Base-by-base conservation (phyloP, 2,329 filamentous ascomycete species). In the Intubia oerlemansii region DNA sequence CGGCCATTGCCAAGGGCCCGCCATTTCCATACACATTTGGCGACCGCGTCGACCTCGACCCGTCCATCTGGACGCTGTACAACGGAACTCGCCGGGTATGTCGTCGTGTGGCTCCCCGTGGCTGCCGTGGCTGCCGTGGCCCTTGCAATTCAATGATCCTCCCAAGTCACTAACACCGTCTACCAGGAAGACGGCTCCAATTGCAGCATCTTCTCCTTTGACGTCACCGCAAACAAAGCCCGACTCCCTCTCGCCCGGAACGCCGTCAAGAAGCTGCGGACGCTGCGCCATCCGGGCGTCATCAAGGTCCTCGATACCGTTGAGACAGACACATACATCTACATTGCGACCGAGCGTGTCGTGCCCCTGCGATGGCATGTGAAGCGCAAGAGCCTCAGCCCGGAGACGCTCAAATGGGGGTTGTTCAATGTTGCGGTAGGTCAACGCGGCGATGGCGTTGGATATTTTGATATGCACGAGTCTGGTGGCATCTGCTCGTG, bases 131-230 rank as follows among this genome's bases (percentile, higher is more conserved):
- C n/a, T n/a, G n/a, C n/a, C n/a, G n/a, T n/a, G n/a, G n/a, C n/a
- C n/a, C n/a, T n/a, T n/a, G n/a, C n/a, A n/a, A n/a, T n/a, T n/a
- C n/a, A n/a, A n/a, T n/a, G n/a, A n/a, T n/a, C n/a, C n/a, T n/a
- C n/a, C n/a, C n/a, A n/a, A n/a, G 8, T 11, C 16, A 11, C 32
- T 31, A 31, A 31, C 28, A 10, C 13, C 17, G 10, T n/a, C 12
- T 19, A 28, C 16, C 41, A 93, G 82, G 84, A 95, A 54, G 85
- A 95, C 48, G 72, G 80, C 19, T 91, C 82, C 4, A 72, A 80
- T 42, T 98, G 88, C 54, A 93, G 82, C 54, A 84, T 98, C 39
- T 92, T 98, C 54, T 80, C 82, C 40, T 98, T 98, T 58, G 85
- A 98, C 48, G 65, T 90, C 32, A 62, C 64, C 34, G 59, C 76